Conservation (phyloP, 352 stramenopile genomes). For the Thalassiosira exigua region DNA sequence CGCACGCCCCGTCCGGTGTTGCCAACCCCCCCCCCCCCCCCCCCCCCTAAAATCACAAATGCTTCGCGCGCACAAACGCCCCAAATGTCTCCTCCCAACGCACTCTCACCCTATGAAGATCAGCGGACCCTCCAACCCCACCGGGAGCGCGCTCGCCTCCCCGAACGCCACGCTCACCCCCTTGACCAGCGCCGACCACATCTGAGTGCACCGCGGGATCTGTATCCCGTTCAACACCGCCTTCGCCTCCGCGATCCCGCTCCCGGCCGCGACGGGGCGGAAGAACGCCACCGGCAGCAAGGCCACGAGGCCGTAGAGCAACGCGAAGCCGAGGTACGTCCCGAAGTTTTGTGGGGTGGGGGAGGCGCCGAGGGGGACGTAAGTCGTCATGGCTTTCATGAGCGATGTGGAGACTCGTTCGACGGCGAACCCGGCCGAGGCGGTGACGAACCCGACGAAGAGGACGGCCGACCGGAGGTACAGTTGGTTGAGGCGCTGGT, state of each 20-base stretch:
- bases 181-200: constrained; percentile 90
- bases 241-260: constrained; percentile 91
- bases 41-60: too few species aligned
- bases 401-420: not conserved
- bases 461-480: not conserved
- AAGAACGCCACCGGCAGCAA: constrained; percentile 46
- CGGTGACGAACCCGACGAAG: not conserved
- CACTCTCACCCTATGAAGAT: constrained; percentile 59
- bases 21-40: too few species aligned
- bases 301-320: not conserved
- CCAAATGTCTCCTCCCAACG: too few species aligned
- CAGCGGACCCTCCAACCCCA: constrained; percentile 87
- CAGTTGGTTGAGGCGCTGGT: not conserved
- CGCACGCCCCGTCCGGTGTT: too few species aligned
- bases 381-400: not conserved
- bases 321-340: not conserved
- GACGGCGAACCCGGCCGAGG: not conserved
- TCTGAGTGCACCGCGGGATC: constrained; percentile 87
- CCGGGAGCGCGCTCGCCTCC: constrained; percentile 84
- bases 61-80: too few species aligned
- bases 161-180: constrained; percentile 89
- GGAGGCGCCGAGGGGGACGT: not conserved
- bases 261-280: constrained; percentile 88
- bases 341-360: too few species aligned
- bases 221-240: constrained; percentile 91